Base-by-base conservation (phyloP, 2,329 filamentous ascomycete genomes). In the Colletotrichum navitas region DNA sequence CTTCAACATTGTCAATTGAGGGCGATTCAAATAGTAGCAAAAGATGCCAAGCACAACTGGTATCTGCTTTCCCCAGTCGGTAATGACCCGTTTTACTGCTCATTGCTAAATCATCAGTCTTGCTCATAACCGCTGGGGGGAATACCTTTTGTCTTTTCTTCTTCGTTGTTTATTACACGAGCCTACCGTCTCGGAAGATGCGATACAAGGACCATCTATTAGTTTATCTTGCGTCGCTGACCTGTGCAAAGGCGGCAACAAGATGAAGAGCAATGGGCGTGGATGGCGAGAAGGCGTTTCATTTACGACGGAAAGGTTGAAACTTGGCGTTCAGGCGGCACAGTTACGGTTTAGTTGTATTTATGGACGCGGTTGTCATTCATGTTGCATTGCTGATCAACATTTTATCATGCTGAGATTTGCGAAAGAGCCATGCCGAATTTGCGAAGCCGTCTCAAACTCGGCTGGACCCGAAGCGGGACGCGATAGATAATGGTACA, bases 401-500 rank as follows among this genome's bases (percentile, higher is more conserved):
- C 68, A 70, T 73, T 69, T 72, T 71, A 74, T 73, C 72, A 72
- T 74, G 73, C 63, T 73, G 72, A 65, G 61, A 70, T 51, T 69
- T 73, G 68, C 69, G 70, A 68, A 63, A 68, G 61, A 71, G 67
- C 66, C 67, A 71, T 74, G 71, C 51, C 66, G 73, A 47, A 63
- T 71, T 70, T 68, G 70, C 59, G 72, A 71, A 73, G 73, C 63
- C 72, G 72, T 70, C 52, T 72, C 55, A 74, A 72, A 63, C 54
- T 72, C 72, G 72, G 69, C 59, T 72, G 47, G 61, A 67, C 67
- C 66, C 66, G 58, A 71, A 67, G 61, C 71, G 71, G 63, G 72
- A 69, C 62, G 72, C 52, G 73, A 73, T 52, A 69, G 51, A 73
- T 74, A 74, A 68, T 74, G 73, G 72, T 74, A 74, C 73, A 74